Evolutionary conservation across 2,329 filamentous ascomycete genomes (phyloP).

Genomic region (Dryadomyces quercivorus): DNA sequence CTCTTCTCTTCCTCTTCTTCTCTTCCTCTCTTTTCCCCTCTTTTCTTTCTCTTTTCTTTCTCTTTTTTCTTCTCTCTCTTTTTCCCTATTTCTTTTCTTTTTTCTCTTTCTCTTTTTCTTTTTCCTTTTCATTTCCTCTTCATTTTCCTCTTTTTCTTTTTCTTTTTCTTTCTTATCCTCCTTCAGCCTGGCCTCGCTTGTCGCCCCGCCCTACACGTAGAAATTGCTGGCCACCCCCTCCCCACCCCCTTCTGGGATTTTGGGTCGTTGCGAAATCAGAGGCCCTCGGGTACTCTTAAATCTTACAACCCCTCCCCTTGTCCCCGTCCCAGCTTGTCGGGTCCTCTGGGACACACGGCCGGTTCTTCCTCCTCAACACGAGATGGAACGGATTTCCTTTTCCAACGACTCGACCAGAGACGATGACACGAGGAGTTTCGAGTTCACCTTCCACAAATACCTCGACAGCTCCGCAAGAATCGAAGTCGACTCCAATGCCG

Average conservation of each 20-base stretch:
- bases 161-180: neutral
- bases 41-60: too few species aligned
- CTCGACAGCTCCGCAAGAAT: slow-evolving; percentile 13
- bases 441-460: slow-evolving; percentile 17
- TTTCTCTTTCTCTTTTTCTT: too few species aligned
- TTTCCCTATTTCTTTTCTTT: neutral
- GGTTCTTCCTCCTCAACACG: neutral
- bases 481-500: slow-evolving; percentile 14
- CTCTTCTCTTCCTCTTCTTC: neutral
- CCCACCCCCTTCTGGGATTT: too few species aligned
- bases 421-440: slow-evolving; percentile 3
- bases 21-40: neutral
- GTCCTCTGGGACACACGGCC: neutral
- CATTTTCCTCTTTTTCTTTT: too few species aligned
- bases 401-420: neutral
- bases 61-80: too few species aligned
- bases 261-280: neutral
- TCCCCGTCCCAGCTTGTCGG: neutral
- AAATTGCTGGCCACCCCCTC: too few species aligned
- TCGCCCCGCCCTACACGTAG: too few species aligned
- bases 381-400: neutral
- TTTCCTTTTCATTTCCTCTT: neutral
- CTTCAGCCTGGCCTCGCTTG: neutral
- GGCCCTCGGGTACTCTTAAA: neutral
- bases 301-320: neutral